Evolutionary conservation across 495 filamentous ascomycete genomes (phyloP).

Genomic region (Xanthoparmelia taractica): DNA sequence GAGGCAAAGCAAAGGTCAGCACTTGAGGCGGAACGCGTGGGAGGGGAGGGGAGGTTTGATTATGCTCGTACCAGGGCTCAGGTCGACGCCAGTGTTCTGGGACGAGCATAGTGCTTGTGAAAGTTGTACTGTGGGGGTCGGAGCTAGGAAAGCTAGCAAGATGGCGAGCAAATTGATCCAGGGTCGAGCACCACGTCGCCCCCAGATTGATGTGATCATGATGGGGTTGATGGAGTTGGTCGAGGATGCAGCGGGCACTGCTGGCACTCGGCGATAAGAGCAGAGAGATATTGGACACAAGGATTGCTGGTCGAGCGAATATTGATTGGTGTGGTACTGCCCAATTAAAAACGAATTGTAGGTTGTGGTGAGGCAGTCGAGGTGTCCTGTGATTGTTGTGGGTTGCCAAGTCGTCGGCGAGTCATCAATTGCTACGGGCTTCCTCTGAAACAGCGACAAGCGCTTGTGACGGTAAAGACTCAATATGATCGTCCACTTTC

Average conservation of each 20-base stretch:
- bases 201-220: conserved; percentile 1
- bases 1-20: not conserved
- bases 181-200: not conserved
- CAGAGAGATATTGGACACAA: not conserved
- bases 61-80: conserved; percentile 28
- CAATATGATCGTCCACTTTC: not conserved
- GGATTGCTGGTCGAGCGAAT: not conserved
- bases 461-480: not conserved
- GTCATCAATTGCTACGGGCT: not conserved
- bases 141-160: conserved; percentile 19
- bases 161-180: not conserved
- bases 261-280: not conserved
- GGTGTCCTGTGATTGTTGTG: not conserved
- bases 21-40: not conserved
- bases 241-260: not conserved
- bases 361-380: not conserved
- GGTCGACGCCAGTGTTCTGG: conserved; percentile 41
- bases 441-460: not conserved
- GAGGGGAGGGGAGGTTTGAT: not conserved
- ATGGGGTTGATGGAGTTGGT: not conserved
- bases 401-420: not conserved
- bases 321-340: not conserved
- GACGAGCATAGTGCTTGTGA: conserved; percentile 38
- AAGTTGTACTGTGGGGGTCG: conserved; percentile 19
- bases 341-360: not conserved